These are phyloP conservation scores for Isatis lusitanica DNA, from an alignment of 441 rosid species.

Conservation along the genomic window DNA sequence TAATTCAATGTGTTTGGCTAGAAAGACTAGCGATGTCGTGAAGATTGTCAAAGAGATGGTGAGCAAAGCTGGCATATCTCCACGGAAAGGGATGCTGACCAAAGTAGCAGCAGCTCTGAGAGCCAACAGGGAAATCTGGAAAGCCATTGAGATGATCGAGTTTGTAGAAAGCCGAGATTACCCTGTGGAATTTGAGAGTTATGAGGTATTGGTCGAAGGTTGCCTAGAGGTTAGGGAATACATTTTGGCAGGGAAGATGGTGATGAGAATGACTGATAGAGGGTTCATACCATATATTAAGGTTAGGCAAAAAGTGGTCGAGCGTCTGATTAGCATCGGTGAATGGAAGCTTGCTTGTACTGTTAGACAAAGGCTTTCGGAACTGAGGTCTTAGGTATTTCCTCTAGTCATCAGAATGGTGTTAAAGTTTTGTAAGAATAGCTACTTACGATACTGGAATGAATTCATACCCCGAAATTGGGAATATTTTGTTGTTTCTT, in stretches of 20 bases:
- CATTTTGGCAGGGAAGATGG: constrained; percentile 77
- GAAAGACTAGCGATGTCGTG: constrained; percentile 57
- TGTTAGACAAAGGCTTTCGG: constrained; percentile 71
- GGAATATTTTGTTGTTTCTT: too few species aligned
- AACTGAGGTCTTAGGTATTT: constrained; percentile 53
- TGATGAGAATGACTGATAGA: constrained; percentile 67
- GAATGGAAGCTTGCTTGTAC: constrained; percentile 68
- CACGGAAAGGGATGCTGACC: constrained; percentile 57
- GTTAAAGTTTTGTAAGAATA: constrained; percentile 24
- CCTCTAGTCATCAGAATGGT: constrained; percentile 6
- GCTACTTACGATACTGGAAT: too few species aligned
- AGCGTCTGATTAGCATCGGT: constrained; percentile 55
- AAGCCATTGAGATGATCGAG: constrained; percentile 65
- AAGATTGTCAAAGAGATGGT: constrained; percentile 75
- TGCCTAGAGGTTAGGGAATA: constrained; percentile 65
- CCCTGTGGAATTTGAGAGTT: constrained; percentile 60
- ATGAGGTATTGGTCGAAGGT: constrained; percentile 60
- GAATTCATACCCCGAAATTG: too few species aligned
- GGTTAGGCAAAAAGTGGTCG: constrained; percentile 73
- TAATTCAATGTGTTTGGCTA: constrained; percentile 48
- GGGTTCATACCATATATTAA: constrained; percentile 80
- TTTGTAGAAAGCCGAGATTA: constrained; percentile 58
- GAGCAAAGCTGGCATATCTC: constrained; percentile 56
- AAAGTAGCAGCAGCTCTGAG: constrained; percentile 60
- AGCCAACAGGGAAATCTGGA: constrained; percentile 64